Evolutionary conservation across 345 rosid genomes (phyloP), one percentile per base, ranked within the genome.

Genomic region (Euphorbia lathyris): DNA sequence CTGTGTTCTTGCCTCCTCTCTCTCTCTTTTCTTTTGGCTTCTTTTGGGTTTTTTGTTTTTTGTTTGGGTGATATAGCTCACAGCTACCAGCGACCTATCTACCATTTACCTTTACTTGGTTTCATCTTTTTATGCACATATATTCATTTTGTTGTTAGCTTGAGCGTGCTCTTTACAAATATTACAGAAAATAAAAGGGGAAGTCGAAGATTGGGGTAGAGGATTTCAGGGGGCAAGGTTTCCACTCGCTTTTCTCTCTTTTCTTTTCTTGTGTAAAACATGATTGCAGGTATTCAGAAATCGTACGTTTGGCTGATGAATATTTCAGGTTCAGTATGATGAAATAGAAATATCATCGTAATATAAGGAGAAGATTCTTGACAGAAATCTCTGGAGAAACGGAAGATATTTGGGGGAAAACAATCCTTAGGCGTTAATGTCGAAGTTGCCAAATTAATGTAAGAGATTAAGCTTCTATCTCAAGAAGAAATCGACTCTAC

Each of bases 1-100:
- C 82, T 72, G 71, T 69, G 83, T 82, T 77, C 76, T 82, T 83
- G 81, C 81, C 81, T 79, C 68, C 77, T 58, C 43, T 59, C 72
- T 63, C 67, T 26, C 29, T 70, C 72, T 67, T 16, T 59, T 42
- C 52, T 52, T 47, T 67, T 76, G 76, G 70, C 67, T 62, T 71
- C 72, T 68, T 70, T 52, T 65, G 25, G 4, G 6, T 53, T 65
- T 71, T 77, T 71, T 75, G 56, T 68, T 72, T 2, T 27, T 5
- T 5, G 64, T 62, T 58, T 66, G 60, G 29, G 5, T 30, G 56
- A 3, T 43, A 13, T 3, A 48, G 23, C 25, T 51, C 2, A 51
- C 8, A 51, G 43, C 43, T 40, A 40, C 6, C 22, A 19, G 9
- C 56, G 0, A 7, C 25, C 56, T 51, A 51, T 20, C 22, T 17